Percentiles rank a stretch among this genome's conserved stretches.
Evolutionary conservation across 192 early-diverging fungal genomes (phyloP).

Genomic region (Pilaira anomala): DNA sequence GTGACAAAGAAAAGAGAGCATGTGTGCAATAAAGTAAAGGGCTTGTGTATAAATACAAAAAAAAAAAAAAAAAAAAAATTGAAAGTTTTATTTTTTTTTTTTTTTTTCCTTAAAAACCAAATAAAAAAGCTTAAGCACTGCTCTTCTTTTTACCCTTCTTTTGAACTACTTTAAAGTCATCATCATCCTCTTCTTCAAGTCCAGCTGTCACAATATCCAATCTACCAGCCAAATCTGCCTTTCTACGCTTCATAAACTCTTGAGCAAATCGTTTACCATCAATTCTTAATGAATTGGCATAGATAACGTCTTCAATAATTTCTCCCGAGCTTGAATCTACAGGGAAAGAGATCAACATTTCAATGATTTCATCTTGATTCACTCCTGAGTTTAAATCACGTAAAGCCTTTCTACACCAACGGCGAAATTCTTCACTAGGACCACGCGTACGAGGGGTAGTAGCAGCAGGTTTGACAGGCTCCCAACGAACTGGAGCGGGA

Average conservation of each 20-base stretch:
- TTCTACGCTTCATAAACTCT: slow-evolving; percentile 74
- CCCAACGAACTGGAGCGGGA: slow-evolving; percentile 16
- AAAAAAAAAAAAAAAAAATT: too few relatives aligned
- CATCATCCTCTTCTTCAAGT: slow-evolving; percentile 21
- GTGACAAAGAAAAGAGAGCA: too few relatives aligned
- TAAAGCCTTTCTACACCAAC: slow-evolving; percentile 68
- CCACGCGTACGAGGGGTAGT: slow-evolving; percentile 19
- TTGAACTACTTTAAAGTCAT: slow-evolving; percentile 24
- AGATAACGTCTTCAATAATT: slow-evolving; percentile 73
- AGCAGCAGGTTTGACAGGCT: slow-evolving; percentile 18
- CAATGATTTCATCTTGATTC: slow-evolving; percentile 70
- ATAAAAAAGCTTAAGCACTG: neutral
- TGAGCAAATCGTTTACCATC: slow-evolving; percentile 76
- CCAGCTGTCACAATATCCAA: slow-evolving; percentile 22
- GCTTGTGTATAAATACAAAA: too few relatives aligned
- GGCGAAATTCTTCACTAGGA: slow-evolving; percentile 65
- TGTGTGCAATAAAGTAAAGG: too few relatives aligned
- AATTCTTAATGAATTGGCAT: slow-evolving; percentile 68
- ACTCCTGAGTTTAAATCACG: slow-evolving; percentile 53
- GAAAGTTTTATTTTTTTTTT: too few relatives aligned
- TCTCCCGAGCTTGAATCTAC: slow-evolving; percentile 60
- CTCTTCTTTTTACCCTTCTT: slow-evolving; percentile 26
- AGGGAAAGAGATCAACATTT: slow-evolving; percentile 75
- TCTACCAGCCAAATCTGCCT: slow-evolving; percentile 55
- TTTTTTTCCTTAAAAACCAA: neutral